Percentiles rank a stretch among this genome's conserved stretches.
These are phyloP conservation scores for Spirogloea muscicola DNA, from an alignment of 139 green algal genomes.

Conservation along the genomic window DNA sequence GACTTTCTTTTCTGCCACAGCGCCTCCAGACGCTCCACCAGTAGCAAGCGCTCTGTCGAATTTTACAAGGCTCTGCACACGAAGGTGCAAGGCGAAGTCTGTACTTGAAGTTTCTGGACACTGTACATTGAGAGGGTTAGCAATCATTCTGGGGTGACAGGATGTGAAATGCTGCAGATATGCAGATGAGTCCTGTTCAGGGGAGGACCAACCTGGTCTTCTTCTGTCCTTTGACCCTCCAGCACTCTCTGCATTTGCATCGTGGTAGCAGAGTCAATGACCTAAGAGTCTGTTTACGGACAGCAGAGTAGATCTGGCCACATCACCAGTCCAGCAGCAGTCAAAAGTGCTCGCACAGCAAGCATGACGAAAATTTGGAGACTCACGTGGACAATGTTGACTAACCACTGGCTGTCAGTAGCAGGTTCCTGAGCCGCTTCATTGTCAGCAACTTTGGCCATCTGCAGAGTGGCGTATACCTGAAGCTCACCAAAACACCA, in stretches of 20 bases:
- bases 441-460: slow-evolving; percentile 17
- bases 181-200: no score
- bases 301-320: no score
- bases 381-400: slow-evolving; percentile 23
- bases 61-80: slow-evolving; percentile 39
- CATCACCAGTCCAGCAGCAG: no score
- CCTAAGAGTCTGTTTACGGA: no score
- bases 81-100: no score
- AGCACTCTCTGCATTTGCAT: slow-evolving; percentile 23
- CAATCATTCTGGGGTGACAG: no score
- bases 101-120: no score
- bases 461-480: slow-evolving; percentile 13
- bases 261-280: not conserved
- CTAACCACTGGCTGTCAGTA: slow-evolving; percentile 4
- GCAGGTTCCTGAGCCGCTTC: not conserved
- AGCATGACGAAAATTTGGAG: not conserved
- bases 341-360: no score
- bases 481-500: not conserved
- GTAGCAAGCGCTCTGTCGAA: slow-evolving; percentile 45
- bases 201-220: slow-evolving; percentile 43
- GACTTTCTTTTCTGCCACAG: slow-evolving; percentile 22
- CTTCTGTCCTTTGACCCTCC: slow-evolving; percentile 31
- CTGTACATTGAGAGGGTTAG: no score
- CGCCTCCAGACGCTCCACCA: slow-evolving; percentile 34
- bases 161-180: no score